Conservation (phyloP, 192 early-diverging fungal genomes). For the Backusella australiensis region DNA sequence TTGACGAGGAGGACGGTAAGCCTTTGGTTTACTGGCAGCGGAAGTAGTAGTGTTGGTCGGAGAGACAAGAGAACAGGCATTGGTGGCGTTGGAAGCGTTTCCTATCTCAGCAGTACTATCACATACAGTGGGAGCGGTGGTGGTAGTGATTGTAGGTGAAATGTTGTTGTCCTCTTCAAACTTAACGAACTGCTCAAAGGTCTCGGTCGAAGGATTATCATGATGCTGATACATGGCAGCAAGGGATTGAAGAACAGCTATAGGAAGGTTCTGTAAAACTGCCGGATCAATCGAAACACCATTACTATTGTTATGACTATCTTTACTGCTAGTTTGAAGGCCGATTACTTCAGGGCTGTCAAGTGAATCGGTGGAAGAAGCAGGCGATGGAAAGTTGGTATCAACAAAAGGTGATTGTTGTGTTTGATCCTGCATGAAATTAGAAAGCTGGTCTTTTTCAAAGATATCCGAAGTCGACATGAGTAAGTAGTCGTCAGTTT, state of each 20-base stretch:
- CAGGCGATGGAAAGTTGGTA: slow-evolving; percentile 20
- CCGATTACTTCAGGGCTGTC: neutral
- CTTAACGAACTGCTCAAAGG: slow-evolving; percentile 30
- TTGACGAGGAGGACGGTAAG: slow-evolving; percentile 36
- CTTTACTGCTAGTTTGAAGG: neutral
- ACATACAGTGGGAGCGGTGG: neutral
- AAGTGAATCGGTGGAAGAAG: slow-evolving; percentile 11
- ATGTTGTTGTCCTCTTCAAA: slow-evolving; percentile 25
- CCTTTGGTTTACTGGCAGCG: slow-evolving; percentile 1
- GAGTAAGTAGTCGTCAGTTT: slow-evolving; percentile 17
- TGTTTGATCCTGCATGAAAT: slow-evolving; percentile 10
- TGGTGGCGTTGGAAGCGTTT: neutral
- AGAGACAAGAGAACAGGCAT: neutral
- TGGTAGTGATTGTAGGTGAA: slow-evolving; percentile 3
- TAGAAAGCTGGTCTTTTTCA: slow-evolving; percentile 19
- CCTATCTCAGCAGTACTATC: slow-evolving; percentile 20
- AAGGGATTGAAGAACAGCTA: slow-evolving; percentile 9
- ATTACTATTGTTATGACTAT: neutral
- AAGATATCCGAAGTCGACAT: slow-evolving; percentile 18
- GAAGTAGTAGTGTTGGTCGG: neutral
- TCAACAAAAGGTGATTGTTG: neutral
- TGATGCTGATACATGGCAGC: slow-evolving; percentile 21
- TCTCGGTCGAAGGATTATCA: neutral
- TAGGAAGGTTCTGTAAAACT: slow-evolving; percentile 3
- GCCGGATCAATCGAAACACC: neutral